Base-by-base conservation (phyloP, 805 yeast genomes). In the Lipomyces oligophaga region DNA sequence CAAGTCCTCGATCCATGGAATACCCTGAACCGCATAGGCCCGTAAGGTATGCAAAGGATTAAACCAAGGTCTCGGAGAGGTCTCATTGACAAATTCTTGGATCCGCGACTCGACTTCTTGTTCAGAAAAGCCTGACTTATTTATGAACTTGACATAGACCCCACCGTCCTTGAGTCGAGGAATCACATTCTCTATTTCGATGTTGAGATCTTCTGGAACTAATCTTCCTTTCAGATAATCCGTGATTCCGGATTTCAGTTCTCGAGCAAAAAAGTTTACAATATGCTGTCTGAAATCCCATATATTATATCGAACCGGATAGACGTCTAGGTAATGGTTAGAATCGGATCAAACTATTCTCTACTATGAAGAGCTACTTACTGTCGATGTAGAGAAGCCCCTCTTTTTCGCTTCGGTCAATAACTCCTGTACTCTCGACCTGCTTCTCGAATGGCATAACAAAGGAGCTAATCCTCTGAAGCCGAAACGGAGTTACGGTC, bases 1-100 rank as follows among this genome's bases (percentile, higher is more conserved):
- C 63, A 93, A 70, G 63, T 93, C 98, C 67, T 90, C 97, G 50
- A 93, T 83, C 96, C 97, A 90, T 0, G 99, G 98, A 1, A 76
- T 71, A 52, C 99, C 99, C 58, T 83, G 81, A 0, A 93, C 97
- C 0, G 84, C 80, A 73, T 81, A 43, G 75, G 82, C 49, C 70
- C 68, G 1, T 82, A 83, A 46, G 66, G 19, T 69, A 1, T 75
- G 64, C n/a, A 78, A 58, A 43, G 70, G 70, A 19, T 74, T 69
- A 8, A 69, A 37, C 10, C 71, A 69, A 2, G 63, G 58, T 1
- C 61, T 49, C 19, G 47, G 42, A 1, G 58, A 49, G 15, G 55
- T 58, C 42, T 47, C 47, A 5, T 45, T 68, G 46, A 55, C 75
- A 58, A 63, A 72, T 60, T 55, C 60, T 43, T 71, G 76, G 22